These are phyloP conservation scores for Alectoria sarmentosa DNA, from an alignment of 495 filamentous ascomycete genomes.

Conservation along the genomic window DNA sequence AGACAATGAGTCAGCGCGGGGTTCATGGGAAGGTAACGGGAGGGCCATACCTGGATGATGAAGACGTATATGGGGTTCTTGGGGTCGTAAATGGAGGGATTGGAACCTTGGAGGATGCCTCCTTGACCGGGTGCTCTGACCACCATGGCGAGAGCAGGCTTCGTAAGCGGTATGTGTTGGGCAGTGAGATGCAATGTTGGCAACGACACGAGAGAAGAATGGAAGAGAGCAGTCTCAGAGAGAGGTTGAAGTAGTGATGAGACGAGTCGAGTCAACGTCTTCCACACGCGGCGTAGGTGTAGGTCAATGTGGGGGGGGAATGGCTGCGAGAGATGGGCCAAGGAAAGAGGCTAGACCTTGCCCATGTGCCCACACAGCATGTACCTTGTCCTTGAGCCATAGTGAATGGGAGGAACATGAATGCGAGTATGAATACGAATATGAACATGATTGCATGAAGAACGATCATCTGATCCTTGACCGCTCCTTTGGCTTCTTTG, in stretches of 20 bases:
- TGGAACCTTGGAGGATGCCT: conserved; percentile 68
- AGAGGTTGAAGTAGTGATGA: not conserved
- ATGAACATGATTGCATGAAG: too few relatives aligned
- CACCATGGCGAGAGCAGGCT: conserved; percentile 8
- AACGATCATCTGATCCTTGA: too few relatives aligned
- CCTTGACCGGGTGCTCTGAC: conserved; percentile 45
- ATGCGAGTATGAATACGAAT: too few relatives aligned
- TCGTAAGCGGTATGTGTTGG: not conserved
- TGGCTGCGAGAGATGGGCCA: not conserved
- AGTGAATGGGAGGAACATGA: too few relatives aligned
- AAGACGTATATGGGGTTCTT: conserved; percentile 88
- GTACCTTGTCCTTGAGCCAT: too few relatives aligned
- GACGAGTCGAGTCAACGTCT: not conserved
- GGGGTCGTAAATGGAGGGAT: conserved; percentile 63
- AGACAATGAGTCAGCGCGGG: not conserved
- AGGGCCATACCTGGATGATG: conserved; percentile 72
- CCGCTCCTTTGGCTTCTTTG: too few relatives aligned
- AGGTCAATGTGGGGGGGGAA: not conserved
- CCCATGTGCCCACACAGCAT: too few relatives aligned
- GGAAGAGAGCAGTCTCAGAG: not conserved
- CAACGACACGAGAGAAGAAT: not conserved
- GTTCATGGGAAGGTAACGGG: not conserved
- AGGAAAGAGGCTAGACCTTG: too few relatives aligned
- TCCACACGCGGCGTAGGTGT: not conserved
- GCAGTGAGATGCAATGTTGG: not conserved